Conservation (phyloP, 1,284 basidiomycete genomes). For the Baeospora myosura region DNA sequence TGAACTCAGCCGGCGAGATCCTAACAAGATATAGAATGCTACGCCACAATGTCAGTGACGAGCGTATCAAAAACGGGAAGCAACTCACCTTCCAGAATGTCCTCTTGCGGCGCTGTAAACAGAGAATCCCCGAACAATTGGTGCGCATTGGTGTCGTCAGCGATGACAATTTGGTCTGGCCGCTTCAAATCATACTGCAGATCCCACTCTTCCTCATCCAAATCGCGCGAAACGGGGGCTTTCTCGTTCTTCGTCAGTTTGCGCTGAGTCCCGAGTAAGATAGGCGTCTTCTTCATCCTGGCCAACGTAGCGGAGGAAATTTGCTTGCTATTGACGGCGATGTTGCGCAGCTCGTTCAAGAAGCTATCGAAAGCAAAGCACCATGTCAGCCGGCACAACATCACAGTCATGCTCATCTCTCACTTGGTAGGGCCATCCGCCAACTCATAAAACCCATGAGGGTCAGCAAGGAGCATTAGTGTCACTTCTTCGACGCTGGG, state of each 20-base stretch:
- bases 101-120: conserved; percentile 87
- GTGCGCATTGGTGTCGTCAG: conserved; percentile 74
- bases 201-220: conserved; percentile 67
- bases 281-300: conserved; percentile 64
- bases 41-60: conserved; percentile 1
- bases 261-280: conserved; percentile 68
- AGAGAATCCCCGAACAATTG: conserved; percentile 73
- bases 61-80: background rate
- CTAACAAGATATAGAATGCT: conserved; percentile 64
- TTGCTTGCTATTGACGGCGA: conserved; percentile 68
- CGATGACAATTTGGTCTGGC: conserved; percentile 62
- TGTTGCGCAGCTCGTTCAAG: conserved; percentile 75
- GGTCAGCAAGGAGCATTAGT: conserved; percentile 57
- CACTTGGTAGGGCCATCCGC: conserved; percentile 61
- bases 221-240: conserved; percentile 30
- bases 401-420: conserved; percentile 13
- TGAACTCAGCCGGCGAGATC: conserved; percentile 63
- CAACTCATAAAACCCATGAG: conserved; percentile 62
- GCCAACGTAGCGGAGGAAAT: conserved; percentile 50
- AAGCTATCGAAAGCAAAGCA: conserved; percentile 58
- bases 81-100: conserved; percentile 62
- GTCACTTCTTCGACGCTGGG: conserved; percentile 81
- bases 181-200: conserved; percentile 55
- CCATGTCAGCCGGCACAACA: background rate
- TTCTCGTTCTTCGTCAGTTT: conserved; percentile 31